phyloP scores from a whole-genome alignment of 176 grass and related monocot species.

The Panicum miliaceum region DNA sequence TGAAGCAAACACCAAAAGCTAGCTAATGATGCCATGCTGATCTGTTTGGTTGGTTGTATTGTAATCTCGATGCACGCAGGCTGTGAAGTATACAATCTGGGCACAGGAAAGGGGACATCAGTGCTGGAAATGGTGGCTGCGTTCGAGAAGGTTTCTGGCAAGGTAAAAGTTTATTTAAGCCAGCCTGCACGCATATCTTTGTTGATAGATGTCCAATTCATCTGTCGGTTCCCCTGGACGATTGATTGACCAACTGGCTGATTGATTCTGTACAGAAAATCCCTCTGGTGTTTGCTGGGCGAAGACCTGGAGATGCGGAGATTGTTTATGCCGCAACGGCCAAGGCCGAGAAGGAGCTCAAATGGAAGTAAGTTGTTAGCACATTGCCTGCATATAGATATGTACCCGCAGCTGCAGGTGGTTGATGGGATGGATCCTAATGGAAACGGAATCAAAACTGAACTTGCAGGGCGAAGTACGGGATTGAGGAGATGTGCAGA shows the following conservation, averaged over 20 bases:
- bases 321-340: conserved; percentile 66
- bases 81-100: conserved; percentile 85
- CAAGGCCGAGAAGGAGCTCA: conserved; percentile 81
- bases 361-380: conserved; percentile 71
- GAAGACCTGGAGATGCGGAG: conserved; percentile 80
- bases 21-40: not conserved
- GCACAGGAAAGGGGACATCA: conserved; percentile 81
- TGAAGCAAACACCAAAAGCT: not conserved
- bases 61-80: conserved; percentile 39
- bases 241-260: not conserved
- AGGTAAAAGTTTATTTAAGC: conserved; percentile 41
- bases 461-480: conserved; percentile 70
- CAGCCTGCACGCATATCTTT: not conserved
- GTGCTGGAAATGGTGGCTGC: conserved; percentile 84
- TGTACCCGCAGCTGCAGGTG: not conserved
- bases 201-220: not conserved
- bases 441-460: not conserved
- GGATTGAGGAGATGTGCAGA: conserved; percentile 92
- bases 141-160: conserved; percentile 74
- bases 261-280: conserved; percentile 57
- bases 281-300: conserved; percentile 65
- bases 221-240: not conserved
- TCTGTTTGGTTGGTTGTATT: not conserved
- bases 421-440: not conserved
- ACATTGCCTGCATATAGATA: not conserved